phyloP scores from a whole-genome alignment of 257 asterid species.

The Gentiana dahurica region DNA sequence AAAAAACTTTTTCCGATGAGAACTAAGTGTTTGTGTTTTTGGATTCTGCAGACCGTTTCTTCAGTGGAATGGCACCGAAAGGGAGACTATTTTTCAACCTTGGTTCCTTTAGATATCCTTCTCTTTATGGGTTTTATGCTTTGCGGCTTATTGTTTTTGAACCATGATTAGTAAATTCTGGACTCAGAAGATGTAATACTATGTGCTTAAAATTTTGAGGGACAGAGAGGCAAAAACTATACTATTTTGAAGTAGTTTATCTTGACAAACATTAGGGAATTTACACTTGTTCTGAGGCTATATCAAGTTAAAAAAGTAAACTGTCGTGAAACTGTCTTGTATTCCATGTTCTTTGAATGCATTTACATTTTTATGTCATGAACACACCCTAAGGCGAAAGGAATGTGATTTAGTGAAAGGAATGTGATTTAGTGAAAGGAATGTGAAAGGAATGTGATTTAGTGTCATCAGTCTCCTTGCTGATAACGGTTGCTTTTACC shows the following conservation, averaged over 20 bases:
- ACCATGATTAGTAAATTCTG: not conserved
- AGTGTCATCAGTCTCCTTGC: too few relatives aligned
- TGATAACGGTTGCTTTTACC: too few relatives aligned
- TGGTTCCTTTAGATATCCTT: conserved; percentile 98
- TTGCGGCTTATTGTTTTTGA: conserved; percentile 7
- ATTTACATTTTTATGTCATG: not conserved
- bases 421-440: too few relatives aligned
- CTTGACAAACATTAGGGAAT: not conserved
- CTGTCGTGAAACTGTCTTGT: too few relatives aligned
- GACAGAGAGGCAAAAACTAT: not conserved
- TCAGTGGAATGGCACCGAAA: conserved; percentile 97
- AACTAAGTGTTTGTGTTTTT: conserved; percentile 10
- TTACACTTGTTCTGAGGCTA: not conserved
- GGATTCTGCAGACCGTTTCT: conserved; percentile 60
- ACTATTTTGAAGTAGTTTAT: not conserved
- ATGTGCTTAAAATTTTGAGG: not conserved
- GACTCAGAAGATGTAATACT: not conserved
- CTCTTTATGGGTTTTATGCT: conserved; percentile 1
- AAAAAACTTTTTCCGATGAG: conserved; percentile 2
- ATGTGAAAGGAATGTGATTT: too few relatives aligned
- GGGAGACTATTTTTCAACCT: conserved; percentile 88
- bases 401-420: too few relatives aligned
- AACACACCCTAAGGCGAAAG: too few relatives aligned
- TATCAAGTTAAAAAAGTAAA: too few relatives aligned
- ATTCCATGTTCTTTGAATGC: not conserved